A percentile compares a stretch with the other conserved stretches of the same genome.
phyloP scores from a whole-genome alignment of 2,329 filamentous ascomycete species.

The Monosporascus ibericus region DNA sequence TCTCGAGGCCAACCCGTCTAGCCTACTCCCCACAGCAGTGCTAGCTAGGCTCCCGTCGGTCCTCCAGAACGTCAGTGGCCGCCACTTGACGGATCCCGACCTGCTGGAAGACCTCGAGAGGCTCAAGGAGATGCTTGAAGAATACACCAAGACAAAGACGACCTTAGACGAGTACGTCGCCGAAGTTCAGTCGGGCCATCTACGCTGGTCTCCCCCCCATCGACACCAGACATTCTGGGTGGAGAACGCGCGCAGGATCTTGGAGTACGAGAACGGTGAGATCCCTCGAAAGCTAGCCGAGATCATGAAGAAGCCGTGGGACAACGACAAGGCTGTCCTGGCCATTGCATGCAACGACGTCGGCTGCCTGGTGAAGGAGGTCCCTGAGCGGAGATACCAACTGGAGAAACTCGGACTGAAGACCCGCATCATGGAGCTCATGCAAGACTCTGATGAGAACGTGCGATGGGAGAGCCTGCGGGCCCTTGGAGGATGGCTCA shows the following conservation, averaged over 20 bases:
- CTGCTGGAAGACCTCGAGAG: constrained; percentile 56
- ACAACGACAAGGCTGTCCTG: constrained; percentile 79
- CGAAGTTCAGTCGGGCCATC: constrained; percentile 78
- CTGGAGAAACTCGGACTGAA: constrained; percentile 84
- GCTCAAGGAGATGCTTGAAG: constrained; percentile 58
- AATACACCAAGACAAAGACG: constrained; percentile 64
- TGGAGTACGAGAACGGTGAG: constrained; percentile 75
- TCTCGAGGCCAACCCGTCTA: constrained; percentile 61
- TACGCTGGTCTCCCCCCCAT: constrained; percentile 90
- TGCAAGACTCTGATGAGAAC: constrained; percentile 81
- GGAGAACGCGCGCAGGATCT: constrained; percentile 81
- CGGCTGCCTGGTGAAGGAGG: constrained; percentile 80
- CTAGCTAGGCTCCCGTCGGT: constrained; percentile 72
- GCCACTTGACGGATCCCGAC: constrained; percentile 60
- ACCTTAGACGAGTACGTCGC: constrained; percentile 87
- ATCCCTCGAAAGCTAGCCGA: constrained; percentile 77
- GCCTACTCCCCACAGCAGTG: constrained; percentile 76
- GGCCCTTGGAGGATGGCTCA: constrained; percentile 64
- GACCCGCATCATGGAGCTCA: constrained; percentile 84
- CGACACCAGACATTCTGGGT: constrained; percentile 83
- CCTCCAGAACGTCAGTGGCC: constrained; percentile 55
- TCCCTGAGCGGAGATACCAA: constrained; percentile 73
- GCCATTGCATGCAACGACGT: constrained; percentile 93
- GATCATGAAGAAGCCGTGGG: constrained; percentile 68
- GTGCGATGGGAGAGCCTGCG: constrained; percentile 90